Evolutionary conservation across 2,329 filamentous ascomycete genomes (phyloP), one percentile per base, ranked within the genome.

Genomic region (Colletotrichum viniferum): DNA sequence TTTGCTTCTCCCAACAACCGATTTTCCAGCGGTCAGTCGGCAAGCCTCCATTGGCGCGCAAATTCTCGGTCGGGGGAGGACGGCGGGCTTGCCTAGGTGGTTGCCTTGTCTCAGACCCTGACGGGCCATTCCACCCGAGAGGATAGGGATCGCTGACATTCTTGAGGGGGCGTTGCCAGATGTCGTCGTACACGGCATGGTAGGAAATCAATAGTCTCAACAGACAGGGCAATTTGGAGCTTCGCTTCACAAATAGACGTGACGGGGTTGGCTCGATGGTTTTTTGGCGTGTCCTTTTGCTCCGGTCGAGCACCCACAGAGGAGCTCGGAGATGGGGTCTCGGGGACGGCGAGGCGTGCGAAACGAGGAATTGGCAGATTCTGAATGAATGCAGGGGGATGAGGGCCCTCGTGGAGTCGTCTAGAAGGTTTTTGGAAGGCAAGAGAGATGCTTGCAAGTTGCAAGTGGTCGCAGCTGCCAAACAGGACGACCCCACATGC

Each of bases 401-500:
- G 56, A 24, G 43, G 43, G 43, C 61, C 7, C 30, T 72, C 73
- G 38, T 73, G 69, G 69, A 64, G 43, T 64, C 63, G 69, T 67
- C 62, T 68, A 64, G 69, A 68, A 73, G 73, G n/a, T 48, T 30
- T 58, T 24, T 68, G 62, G 61, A 71, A 71, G 69, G 69, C 61
- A 34, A 63, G 26, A 63, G 64, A 68, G 21, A 32, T 55, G 55
- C 58, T 26, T 48, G 55, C 32, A 34, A 30, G 28, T 72, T 36
- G 26, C 71, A 76, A 74, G 71, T 76, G 74, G 36, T 13, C 28
- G 71, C 74, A 76, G 71, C 71, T 76, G 74, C 30, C 71, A 65
- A 36, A 36, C 36, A 28, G 60, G 24, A 38, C 14, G 5, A 36
- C 24, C 7, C 61, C 32, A 24, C 62, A 58, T 55, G 62, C 26